Evolutionary conservation across 805 yeast genomes (phyloP), one percentile per base, ranked within the genome.

Genomic region (Kodamaea restingae): DNA sequence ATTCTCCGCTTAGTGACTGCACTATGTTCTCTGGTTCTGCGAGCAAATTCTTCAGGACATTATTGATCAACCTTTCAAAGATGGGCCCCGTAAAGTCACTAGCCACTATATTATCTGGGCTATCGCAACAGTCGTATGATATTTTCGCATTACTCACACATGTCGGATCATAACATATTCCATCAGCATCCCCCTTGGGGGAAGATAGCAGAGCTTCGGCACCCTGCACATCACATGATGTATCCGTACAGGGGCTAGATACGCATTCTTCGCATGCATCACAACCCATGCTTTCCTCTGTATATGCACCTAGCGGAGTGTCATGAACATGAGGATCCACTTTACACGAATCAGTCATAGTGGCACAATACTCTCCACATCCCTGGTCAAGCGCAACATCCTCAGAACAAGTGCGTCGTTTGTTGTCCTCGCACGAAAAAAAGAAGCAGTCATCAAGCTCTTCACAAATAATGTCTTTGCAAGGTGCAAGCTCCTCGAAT

Each of bases 391-490:
- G 14, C 6, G 31, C 29, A 9, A 18, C 18, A 20, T 27, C 32
- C 8, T 21, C n/a, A 7, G 40, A 24, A 18, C 40, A 37, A 14
- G 32, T 36, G 7, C 22, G 15, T 7, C 36, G 18, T 36, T 42
- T 44, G 17, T 43, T 35, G 36, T 55, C 63, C 38, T 58, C 64
- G 47, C 74, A 68, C 32, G 51, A 53, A 15, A 50, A 44, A 40
- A 61, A 68, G 49, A 60, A 69, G 44, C 73, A 68, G 49, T 68
- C 72, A 39, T 68, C 70, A n/a, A 67, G 49, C 28, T 67, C 73
- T 35, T 63, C 64, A 44, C 73, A 68, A 28, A 66, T 55, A 3
- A 69, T 60, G 35, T 66, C 73, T 26, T 61, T 56, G 49, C 73
- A 69, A 30, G 56, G 36, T 7, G 58, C 56, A 26, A 57, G 45